These are phyloP conservation scores for Carallia pectinifolia DNA, from an alignment of 345 rosid genomes.

Conservation along the genomic window DNA sequence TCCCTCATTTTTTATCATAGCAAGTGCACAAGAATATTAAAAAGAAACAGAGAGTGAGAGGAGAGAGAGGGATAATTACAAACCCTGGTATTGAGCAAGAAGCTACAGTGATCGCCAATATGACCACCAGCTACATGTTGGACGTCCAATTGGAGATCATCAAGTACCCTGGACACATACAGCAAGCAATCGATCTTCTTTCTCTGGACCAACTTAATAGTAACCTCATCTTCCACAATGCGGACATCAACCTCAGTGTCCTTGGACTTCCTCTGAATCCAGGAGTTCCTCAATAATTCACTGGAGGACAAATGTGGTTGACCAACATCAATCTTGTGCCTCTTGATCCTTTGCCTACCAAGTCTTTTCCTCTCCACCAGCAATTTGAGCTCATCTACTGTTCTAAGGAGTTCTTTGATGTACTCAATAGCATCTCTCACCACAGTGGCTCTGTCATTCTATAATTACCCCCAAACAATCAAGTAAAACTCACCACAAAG, in stretches of 20 bases:
- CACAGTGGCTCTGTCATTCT: slow-evolving; percentile 82
- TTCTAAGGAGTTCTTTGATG: slow-evolving; percentile 67
- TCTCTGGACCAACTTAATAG: slow-evolving; percentile 74
- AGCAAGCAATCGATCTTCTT: slow-evolving; percentile 82
- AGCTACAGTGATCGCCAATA: slow-evolving; percentile 74
- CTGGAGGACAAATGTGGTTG: slow-evolving; percentile 48
- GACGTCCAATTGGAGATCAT: slow-evolving; percentile 77
- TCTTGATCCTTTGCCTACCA: slow-evolving; percentile 50
- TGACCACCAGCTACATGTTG: slow-evolving; percentile 91
- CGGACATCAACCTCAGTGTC: slow-evolving; percentile 85
- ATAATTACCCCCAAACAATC: not conserved
- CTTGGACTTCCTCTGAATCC: slow-evolving; percentile 87
- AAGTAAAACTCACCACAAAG: not conserved
- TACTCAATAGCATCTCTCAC: slow-evolving; percentile 79
- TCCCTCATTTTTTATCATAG: not conserved
- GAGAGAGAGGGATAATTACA: not conserved
- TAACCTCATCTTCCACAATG: slow-evolving; percentile 77
- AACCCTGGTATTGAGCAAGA: slow-evolving; percentile 83
- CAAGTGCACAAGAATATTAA: not conserved
- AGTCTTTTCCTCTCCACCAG: slow-evolving; percentile 77
- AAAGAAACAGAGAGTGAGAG: no score
- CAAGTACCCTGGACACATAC: slow-evolving; percentile 65
- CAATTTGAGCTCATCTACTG: slow-evolving; percentile 66
- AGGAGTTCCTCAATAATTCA: slow-evolving; percentile 66
- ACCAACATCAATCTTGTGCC: slow-evolving; percentile 36